These are phyloP conservation scores for Boletus subparvulus DNA, from an alignment of 768 basidiomycete species.

Conservation along the genomic window DNA sequence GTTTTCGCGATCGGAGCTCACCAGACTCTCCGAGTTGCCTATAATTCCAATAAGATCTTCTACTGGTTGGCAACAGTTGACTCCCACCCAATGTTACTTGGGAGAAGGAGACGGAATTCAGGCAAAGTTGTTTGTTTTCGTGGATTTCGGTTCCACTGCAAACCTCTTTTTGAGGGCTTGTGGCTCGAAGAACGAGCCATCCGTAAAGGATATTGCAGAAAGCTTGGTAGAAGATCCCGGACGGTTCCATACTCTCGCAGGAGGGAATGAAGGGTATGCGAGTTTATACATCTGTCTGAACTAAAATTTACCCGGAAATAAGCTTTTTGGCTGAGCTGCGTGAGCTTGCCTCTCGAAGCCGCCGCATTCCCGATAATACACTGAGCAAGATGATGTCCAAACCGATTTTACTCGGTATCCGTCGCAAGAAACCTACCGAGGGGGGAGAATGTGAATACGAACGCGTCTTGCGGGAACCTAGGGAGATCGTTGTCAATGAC, in stretches of 20 bases:
- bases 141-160: constrained; percentile 78
- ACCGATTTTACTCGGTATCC: constrained; percentile 69
- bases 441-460: constrained; percentile 65
- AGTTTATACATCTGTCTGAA: background rate
- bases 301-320: too few relatives aligned
- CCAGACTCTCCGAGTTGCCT: constrained; percentile 48
- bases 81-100: constrained; percentile 68
- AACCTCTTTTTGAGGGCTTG: constrained; percentile 82
- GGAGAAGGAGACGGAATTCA: constrained; percentile 59
- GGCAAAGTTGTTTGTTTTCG: constrained; percentile 78
- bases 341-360: constrained; percentile 70
- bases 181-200: constrained; percentile 82
- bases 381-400: constrained; percentile 61
- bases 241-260: constrained; percentile 65
- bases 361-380: constrained; percentile 45
- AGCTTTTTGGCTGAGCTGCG: constrained; percentile 81
- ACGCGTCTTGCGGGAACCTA: constrained; percentile 53
- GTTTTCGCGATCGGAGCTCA: constrained; percentile 53
- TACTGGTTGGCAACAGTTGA: constrained; percentile 34
- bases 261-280: constrained; percentile 60
- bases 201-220: constrained; percentile 71
- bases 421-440: constrained; percentile 43
- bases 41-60: constrained; percentile 44
- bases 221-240: constrained; percentile 64
- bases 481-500: constrained; percentile 76